Evolutionary conservation across 2,329 filamentous ascomycete genomes (phyloP).

Genomic region (Curvularia lunata): DNA sequence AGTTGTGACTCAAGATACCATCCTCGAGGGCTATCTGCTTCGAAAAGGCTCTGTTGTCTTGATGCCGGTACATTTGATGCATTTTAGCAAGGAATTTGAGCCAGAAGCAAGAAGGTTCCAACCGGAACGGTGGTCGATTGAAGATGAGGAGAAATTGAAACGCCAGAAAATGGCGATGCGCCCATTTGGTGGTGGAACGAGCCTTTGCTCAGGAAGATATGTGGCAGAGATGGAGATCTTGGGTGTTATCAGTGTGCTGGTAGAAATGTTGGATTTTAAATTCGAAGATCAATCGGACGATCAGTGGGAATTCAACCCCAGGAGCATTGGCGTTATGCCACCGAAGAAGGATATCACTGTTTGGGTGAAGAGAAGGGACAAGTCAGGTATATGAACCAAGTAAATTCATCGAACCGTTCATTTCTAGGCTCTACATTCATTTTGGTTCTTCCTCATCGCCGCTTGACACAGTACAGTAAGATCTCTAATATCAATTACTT

Average conservation of each 20-base stretch:
- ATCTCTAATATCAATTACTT: no score
- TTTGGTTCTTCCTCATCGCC: no score
- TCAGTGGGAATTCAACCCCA: neutral
- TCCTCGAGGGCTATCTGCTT: neutral
- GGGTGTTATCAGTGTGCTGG: neutral
- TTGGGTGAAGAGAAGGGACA: neutral
- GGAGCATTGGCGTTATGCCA: conserved; percentile 4
- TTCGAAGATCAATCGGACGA: neutral
- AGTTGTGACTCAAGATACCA: neutral
- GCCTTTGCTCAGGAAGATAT: conserved; percentile 1
- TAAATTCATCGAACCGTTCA: neutral
- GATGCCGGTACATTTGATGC: conserved; percentile 1
- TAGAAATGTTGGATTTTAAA: neutral
- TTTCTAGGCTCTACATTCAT: no score
- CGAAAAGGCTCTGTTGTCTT: conserved; percentile 1
- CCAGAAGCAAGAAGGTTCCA: neutral
- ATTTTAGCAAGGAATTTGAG: neutral
- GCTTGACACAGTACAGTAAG: no score
- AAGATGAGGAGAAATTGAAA: neutral
- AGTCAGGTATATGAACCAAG: neutral
- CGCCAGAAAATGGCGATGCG: conserved; percentile 1
- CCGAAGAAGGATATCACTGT: neutral
- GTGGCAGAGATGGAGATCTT: conserved; percentile 3
- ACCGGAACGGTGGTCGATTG: neutral
- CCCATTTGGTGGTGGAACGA: neutral